Evolutionary conservation across 352 stramenopile genomes (phyloP).

Genomic region (Pythium sukuiense): DNA sequence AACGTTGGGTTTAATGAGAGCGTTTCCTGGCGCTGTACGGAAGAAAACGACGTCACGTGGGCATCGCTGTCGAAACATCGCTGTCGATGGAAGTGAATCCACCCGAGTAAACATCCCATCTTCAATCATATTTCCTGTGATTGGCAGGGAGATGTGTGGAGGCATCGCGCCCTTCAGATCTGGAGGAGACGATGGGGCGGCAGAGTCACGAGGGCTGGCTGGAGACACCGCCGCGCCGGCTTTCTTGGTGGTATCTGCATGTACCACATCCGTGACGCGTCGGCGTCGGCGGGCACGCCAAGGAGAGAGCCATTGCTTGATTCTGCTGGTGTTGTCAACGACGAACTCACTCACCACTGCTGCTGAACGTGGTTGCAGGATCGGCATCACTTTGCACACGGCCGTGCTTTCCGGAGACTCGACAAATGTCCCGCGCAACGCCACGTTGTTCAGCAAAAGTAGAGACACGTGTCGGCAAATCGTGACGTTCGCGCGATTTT

Average conservation of each 20-base stretch:
- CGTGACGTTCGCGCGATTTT: slow-evolving; percentile 60
- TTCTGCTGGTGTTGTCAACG: neutral
- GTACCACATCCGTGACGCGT: slow-evolving; percentile 12
- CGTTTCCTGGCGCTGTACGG: slow-evolving; percentile 56
- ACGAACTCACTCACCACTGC: slow-evolving; percentile 16
- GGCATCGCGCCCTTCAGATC: neutral
- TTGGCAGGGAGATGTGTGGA: neutral
- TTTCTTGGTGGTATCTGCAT: neutral
- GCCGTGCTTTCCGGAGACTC: slow-evolving; percentile 46
- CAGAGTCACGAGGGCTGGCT: neutral
- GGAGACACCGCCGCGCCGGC: slow-evolving; percentile 20
- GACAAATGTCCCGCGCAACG: slow-evolving; percentile 60
- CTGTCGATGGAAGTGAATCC: slow-evolving; percentile 47
- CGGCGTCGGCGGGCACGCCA: slow-evolving; percentile 9
- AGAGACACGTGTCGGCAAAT: slow-evolving; percentile 63
- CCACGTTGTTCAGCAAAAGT: slow-evolving; percentile 48
- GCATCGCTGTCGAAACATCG: slow-evolving; percentile 52
- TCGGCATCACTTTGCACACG: slow-evolving; percentile 61
- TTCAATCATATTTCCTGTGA: slow-evolving; percentile 27
- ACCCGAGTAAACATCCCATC: slow-evolving; percentile 51
- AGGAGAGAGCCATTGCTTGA: slow-evolving; percentile 24
- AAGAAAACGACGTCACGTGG: slow-evolving; percentile 74
- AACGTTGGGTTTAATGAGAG: slow-evolving; percentile 56
- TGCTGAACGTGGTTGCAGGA: slow-evolving; percentile 45
- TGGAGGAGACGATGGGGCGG: neutral